Evolutionary conservation across 192 early-diverging fungal genomes (phyloP), one percentile per base, ranked within the genome.

Genomic region (Coemansia sp.): DNA sequence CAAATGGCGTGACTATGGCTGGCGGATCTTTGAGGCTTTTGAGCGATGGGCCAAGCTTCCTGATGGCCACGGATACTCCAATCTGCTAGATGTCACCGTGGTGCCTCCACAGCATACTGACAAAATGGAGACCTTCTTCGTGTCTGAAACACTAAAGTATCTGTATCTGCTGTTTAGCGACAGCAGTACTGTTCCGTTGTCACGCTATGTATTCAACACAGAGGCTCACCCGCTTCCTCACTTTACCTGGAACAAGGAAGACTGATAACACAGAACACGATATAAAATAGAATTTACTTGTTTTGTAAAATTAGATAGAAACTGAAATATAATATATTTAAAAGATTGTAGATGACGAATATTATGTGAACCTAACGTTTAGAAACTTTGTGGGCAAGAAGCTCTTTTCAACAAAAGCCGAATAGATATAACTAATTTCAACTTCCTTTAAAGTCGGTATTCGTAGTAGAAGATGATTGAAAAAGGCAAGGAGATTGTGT

Each of bases 141-240:
- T 96, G 54, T 92, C 95, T 1, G 96, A 98, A 71, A 96, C 95
- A 2, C 85, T 98, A 65, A 98, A 98, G 80, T 98, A 98, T 71
- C 78, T 94, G 18, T 98, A 91, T 71, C 69, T 98, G 71, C 84
- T 97, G 48, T 97, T 94, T 74, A 84, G 80, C 41, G 77, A 88
- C 21, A 73, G 83, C 19, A 74, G 85, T 56, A 59, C 75, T 6
- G 76, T 93, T n/a, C 85, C 90, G 7, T 72, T 95, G n/a, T 88
- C 90, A 43, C 65, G 88, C 57, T 94, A 90, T 80, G 94, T 98
- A 3, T 93, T 97, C 72, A 98, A 95, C 68, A 97, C 96, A 4
- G 96, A 97, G 74, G 95, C 94, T 32, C 96, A 97, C 76, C 94
- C 94, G 46, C 67, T 97, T 46, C 81, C 76, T 8, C 18, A 62